These are phyloP conservation scores for Cucumis melo DNA, from an alignment of 306 rosid genomes.

Conservation along the genomic window DNA sequence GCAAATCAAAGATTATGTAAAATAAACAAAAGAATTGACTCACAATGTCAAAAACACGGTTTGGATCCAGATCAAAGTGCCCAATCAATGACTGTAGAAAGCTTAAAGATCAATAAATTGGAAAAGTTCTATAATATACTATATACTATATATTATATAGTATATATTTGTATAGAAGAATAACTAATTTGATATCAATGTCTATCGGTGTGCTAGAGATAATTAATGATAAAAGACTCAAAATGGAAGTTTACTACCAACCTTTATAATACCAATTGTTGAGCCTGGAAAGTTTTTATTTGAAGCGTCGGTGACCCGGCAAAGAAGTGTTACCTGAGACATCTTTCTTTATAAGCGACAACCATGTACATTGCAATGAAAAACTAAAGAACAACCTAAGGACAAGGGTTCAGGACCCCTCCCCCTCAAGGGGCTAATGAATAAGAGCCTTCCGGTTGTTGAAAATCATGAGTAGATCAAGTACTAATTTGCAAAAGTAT, in stretches of 20 bases:
- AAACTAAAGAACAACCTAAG: too few species aligned
- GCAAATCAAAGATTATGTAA: background rate
- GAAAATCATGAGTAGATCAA: background rate
- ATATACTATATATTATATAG: background rate
- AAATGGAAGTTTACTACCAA: conserved; percentile 33
- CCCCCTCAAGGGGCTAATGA: too few species aligned
- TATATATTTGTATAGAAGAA: conserved; percentile 2
- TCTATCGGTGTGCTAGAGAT: background rate
- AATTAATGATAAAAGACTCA: background rate
- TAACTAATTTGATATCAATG: background rate
- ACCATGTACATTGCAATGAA: too few species aligned
- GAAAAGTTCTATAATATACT: conserved; percentile 1
- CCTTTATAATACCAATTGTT: conserved; percentile 93
- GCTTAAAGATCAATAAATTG: conserved; percentile 10
- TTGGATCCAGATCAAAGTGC: conserved; percentile 96
- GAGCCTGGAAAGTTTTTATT: conserved; percentile 47
- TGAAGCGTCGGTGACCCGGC: conserved; percentile 51
- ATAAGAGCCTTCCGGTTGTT: too few species aligned
- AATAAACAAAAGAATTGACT: conserved; percentile 16
- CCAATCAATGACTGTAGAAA: conserved; percentile 92
- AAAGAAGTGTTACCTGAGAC: conserved; percentile 73
- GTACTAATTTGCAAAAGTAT: background rate
- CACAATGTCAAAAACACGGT: conserved; percentile 95
- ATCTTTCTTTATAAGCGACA: too few species aligned
- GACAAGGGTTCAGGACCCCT: too few species aligned